phyloP scores from a whole-genome alignment of 345 rosid species.

The Gossypium bickii region DNA sequence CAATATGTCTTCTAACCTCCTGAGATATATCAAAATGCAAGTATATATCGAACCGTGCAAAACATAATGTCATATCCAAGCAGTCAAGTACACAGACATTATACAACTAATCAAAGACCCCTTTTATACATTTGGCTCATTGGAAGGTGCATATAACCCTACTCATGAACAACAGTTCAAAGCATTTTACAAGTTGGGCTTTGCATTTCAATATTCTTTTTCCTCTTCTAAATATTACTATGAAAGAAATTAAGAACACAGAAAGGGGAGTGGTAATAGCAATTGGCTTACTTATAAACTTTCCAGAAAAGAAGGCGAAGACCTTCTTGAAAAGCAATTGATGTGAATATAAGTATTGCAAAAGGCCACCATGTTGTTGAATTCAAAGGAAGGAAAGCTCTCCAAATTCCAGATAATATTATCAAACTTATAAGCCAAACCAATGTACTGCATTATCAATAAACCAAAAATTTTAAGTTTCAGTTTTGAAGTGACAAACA shows the following conservation, averaged over 20 bases:
- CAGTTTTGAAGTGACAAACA: background rate
- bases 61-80: background rate
- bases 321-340: constrained; percentile 85
- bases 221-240: background rate
- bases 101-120: background rate
- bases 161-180: background rate
- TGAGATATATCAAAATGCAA: constrained; percentile 24
- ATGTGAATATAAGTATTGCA: constrained; percentile 65
- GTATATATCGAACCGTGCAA: background rate
- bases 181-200: background rate
- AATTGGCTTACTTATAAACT: constrained; percentile 59
- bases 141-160: background rate
- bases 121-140: background rate
- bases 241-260: background rate
- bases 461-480: background rate
- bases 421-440: constrained; percentile 89
- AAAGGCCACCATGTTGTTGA: constrained; percentile 75
- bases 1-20: constrained; percentile 82
- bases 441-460: constrained; percentile 57
- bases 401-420: constrained; percentile 79
- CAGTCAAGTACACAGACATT: background rate
- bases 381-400: constrained; percentile 83
- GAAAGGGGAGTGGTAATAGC: background rate
- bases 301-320: constrained; percentile 87
- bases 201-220: background rate